Conservation (phyloP, 1,139 yeast genomes). For the Blastobotrys apis region DNA sequence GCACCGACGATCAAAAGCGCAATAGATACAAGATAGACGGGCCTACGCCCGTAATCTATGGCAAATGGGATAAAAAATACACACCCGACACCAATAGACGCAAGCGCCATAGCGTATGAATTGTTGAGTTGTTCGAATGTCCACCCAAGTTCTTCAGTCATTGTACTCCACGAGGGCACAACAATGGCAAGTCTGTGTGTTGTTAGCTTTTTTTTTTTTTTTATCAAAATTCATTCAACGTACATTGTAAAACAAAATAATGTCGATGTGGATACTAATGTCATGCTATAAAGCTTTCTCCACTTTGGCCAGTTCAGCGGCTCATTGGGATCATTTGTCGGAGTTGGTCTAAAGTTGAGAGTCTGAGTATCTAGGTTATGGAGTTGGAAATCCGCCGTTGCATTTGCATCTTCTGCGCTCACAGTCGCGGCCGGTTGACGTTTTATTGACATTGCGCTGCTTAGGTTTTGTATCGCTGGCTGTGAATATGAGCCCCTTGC, state of each 20-base stretch:
- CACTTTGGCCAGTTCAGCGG: constrained; percentile 41
- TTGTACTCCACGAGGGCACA: constrained; percentile 40
- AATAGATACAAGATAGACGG: constrained; percentile 41
- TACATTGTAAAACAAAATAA: constrained; percentile 20
- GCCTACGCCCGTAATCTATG: constrained; percentile 47
- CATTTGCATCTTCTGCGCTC: neutral
- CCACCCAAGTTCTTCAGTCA: constrained; percentile 43
- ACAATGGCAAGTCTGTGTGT: constrained; percentile 36
- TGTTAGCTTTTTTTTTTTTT: no score
- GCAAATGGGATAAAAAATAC: constrained; percentile 45
- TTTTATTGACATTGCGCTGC: no score
- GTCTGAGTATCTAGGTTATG: constrained; percentile 9
- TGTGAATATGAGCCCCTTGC: no score
- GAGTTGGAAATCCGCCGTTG: constrained; percentile 11
- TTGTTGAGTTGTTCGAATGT: constrained; percentile 36
- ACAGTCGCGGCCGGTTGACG: no score
- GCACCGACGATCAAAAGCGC: constrained; percentile 29
- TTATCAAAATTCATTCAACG: neutral
- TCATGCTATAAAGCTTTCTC: constrained; percentile 38
- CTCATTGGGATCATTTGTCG: constrained; percentile 45
- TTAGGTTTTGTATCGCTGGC: no score
- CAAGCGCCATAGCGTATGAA: constrained; percentile 16
- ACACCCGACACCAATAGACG: constrained; percentile 41
- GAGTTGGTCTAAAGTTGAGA: constrained; percentile 32
- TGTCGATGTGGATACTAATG: constrained; percentile 39